Base-by-base conservation (phyloP, 2,329 filamentous ascomycete genomes). In the Ascochyta viciae-villosae region DNA sequence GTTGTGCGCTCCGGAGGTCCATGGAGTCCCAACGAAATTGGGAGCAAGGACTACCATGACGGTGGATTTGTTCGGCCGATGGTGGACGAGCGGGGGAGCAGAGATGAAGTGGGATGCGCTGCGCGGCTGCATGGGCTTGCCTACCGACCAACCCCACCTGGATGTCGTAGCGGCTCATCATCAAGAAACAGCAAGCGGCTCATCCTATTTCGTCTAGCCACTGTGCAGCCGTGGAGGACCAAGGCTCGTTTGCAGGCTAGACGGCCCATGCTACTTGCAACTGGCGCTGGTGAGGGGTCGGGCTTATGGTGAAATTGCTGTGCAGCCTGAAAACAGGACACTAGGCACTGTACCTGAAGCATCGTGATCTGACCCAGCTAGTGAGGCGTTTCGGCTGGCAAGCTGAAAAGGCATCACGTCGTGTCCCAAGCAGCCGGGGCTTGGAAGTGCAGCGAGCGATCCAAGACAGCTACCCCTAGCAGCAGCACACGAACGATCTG, bases 21-120 rank as follows among this genome's bases (percentile, higher is more conserved):
- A 51, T 13, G 9, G 29, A 22, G 29, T 48, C 47, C 33, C 42
- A 56, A 51, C 53, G 48, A 34, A 33, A 41, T 27, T 3, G 6
- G 37, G 33, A 56, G 23, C 22, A 43, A 50, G 31, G 27, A 53
- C 51, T 42, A 57, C 61, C 38, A 54, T 52, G 51, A 58, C 51
- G 12, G 42, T 54, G 54, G 60, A 58, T 39, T 51, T 60, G 58
- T 53, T 58, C 61, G 58, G 60, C 43, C 53, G 37, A 22, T 37
- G 33, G 53, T 44, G 19, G 6, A 38, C 45, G 24, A 29, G 50
- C 50, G 54, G 49, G 43, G 43, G 23, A 42, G 29, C 39, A 49
- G 49, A 41, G 34, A 44, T 35, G 33, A 29, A 49, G 43, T 49
- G 43, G 43, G 44, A 57, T 51, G 49, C 35, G 26, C 27, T 48